Evolutionary conservation across 352 stramenopile species (phyloP).

Genomic region (Pythium monospermum): DNA sequence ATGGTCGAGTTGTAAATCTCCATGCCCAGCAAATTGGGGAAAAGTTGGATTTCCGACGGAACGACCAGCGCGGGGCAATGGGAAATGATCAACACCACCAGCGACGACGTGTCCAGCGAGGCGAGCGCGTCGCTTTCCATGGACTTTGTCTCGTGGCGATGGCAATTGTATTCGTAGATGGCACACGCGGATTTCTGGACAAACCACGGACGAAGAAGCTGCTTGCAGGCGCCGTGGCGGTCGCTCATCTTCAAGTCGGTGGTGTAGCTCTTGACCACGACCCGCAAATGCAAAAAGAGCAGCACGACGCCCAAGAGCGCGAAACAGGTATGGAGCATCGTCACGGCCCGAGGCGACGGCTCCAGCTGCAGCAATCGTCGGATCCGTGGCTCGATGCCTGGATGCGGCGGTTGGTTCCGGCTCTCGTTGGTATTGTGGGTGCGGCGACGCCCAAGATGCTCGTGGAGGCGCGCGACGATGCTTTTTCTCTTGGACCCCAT

Average conservation of each 20-base stretch:
- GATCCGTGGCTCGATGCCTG: too few relatives aligned
- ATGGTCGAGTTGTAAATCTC: constrained; percentile 17
- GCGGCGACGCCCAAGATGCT: too few relatives aligned
- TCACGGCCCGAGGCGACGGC: too few relatives aligned
- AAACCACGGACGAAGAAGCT: constrained; percentile 12
- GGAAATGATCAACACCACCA: constrained; percentile 6
- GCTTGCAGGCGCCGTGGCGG: not conserved
- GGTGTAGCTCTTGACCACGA: constrained; percentile 2
- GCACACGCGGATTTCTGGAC: not conserved
- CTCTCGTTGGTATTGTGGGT: too few relatives aligned
- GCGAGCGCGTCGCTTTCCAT: not conserved
- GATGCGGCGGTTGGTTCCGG: too few relatives aligned
- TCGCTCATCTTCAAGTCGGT: not conserved
- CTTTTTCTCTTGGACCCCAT: too few relatives aligned
- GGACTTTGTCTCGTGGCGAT: not conserved
- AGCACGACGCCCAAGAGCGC: too few relatives aligned
- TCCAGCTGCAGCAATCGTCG: too few relatives aligned
- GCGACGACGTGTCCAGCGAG: not conserved
- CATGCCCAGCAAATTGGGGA: constrained; percentile 5
- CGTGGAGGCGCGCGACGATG: too few relatives aligned
- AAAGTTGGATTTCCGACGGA: not conserved
- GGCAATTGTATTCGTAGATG: constrained; percentile 12
- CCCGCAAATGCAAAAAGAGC: too few relatives aligned
- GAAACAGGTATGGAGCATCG: too few relatives aligned
- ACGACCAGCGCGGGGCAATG: constrained; percentile 7